Evolutionary conservation across 768 basidiomycete species (phyloP), one percentile per base, ranked within the genome.

Genomic region (Phlegmacium glaucopus): DNA sequence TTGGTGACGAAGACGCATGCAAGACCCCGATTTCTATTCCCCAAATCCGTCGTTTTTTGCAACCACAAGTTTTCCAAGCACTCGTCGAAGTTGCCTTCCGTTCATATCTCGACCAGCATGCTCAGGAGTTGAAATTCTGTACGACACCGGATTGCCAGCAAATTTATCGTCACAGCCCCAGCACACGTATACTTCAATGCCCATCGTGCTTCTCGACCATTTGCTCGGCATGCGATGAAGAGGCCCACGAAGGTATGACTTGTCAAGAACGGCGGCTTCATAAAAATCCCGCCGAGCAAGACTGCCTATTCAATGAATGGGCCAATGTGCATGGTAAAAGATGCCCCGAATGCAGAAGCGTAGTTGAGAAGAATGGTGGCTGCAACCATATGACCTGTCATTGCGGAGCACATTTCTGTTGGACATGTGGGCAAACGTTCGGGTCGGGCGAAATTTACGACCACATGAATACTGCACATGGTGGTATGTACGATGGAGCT

Each of bases 131-230:
- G 59, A 75, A 76, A 45, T 81, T 82, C 51, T 90, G 88, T 64
- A 81, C 79, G 2, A 87, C 85, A 0, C 80, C 88, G 0, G 85
- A 87, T 57, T 90, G 87, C 59, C 70, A 67, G 5, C 82, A 85
- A 53, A 75, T 87, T 4, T 90, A 90, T 63, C 67, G 73, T 40
- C 59, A 59, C 38, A 60, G 62, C 25, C 45, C 52, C 9, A 30
- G 45, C 18, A 44, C 56, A 28, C 48, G 60, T 35, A 48, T 60
- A 38, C 56, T 77, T 54, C 66, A 75, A 44, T 81, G 80, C 48
- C 78, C 78, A 6, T 76, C 78, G 9, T 83, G 81, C 56, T 73
- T 78, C 44, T 58, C 63, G 22, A 57, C 64, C 6, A 69, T 80
- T 17, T 82, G 80, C 46, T 60, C 76, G 0, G 56, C 69, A 8